phyloP scores from a whole-genome alignment of 2,329 filamentous ascomycete species.

The Colletotrichum tamarilloi region DNA sequence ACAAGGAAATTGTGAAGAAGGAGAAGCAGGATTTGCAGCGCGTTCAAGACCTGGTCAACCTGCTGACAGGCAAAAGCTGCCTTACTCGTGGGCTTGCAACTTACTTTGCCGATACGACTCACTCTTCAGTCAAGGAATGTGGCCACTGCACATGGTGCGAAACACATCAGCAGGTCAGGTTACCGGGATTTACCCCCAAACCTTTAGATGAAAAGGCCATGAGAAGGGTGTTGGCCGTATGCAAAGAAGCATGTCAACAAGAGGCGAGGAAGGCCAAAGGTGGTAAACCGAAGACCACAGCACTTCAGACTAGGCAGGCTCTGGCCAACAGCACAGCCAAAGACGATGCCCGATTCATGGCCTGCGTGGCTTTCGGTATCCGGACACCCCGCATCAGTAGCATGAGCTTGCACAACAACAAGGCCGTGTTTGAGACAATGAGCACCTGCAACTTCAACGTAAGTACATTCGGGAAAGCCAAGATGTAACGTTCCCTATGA shows the following conservation, averaged over 20 bases:
- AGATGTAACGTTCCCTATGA: background rate
- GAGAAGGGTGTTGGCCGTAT: constrained; percentile 53
- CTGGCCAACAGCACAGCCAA: constrained; percentile 47
- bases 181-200: constrained; percentile 52
- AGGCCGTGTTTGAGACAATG: constrained; percentile 23
- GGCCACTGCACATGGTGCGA: constrained; percentile 66
- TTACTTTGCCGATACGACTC: constrained; percentile 67
- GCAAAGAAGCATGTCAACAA: constrained; percentile 36
- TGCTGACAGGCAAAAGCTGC: constrained; percentile 64
- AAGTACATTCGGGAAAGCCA: background rate
- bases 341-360: constrained; percentile 69
- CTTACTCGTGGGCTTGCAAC: constrained; percentile 62
- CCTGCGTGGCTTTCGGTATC: constrained; percentile 71
- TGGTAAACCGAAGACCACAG: background rate
- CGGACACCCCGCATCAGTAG: constrained; percentile 63
- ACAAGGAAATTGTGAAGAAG: constrained; percentile 60
- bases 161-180: constrained; percentile 48
- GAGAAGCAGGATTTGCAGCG: constrained; percentile 66
- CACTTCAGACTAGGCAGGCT: background rate
- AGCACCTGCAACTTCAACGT: constrained; percentile 24
- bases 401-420: constrained; percentile 57
- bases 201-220: constrained; percentile 54
- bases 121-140: constrained; percentile 57
- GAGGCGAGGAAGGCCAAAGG: background rate
- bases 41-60: constrained; percentile 59